Evolutionary conservation across 2,329 filamentous ascomycete genomes (phyloP), one percentile per base, ranked within the genome.

Genomic region (Beauveria caledonica): DNA sequence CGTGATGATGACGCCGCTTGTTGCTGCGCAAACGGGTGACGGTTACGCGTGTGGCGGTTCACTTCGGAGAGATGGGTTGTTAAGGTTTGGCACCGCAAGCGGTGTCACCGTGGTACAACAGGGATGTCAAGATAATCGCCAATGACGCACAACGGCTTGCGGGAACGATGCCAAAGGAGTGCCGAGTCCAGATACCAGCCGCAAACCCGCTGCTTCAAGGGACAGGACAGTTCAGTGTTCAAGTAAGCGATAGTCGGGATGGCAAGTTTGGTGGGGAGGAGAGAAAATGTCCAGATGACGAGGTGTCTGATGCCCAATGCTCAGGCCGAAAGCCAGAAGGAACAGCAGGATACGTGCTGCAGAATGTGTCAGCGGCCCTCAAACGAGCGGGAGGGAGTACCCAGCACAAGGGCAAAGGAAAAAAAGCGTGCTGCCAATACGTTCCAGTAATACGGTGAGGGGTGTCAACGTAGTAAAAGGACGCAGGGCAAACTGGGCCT

Each of bases 61-160:
- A 45, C 40, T 27, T 52, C 49, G 49, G 57, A 45, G 56, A 59
- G 45, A 44, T 39, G 44, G 21, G 44, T 25, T 42, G 45, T 44
- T 60, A 60, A 56, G 52, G 52, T 60, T 60, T 60, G 42, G 52
- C 51, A 55, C 44, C 52, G 59, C 42, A 60, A 60, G 52, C 59
- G 51, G 59, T 60, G 45, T 56, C 36, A 49, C 59, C 11, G 59
- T 60, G 10, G 44, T 17, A 55, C 59, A 59, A 19, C 56, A 59
- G 27, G 36, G 44, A 58, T 59, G 57, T 52, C 57, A 36, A 39
- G 49, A 53, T 45, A 45, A 45, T 59, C 57, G 49, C 27, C 48
- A 53, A 27, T 52, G 39, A 46, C 48, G 40, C 48, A 52, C 39
- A 46, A 53, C 25, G 40, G 25, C 8, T 42, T 19, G 40, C 40